These are phyloP conservation scores for Colletotrichum viniferum DNA, from an alignment of 2,329 filamentous ascomycete species.

Conservation along the genomic window DNA sequence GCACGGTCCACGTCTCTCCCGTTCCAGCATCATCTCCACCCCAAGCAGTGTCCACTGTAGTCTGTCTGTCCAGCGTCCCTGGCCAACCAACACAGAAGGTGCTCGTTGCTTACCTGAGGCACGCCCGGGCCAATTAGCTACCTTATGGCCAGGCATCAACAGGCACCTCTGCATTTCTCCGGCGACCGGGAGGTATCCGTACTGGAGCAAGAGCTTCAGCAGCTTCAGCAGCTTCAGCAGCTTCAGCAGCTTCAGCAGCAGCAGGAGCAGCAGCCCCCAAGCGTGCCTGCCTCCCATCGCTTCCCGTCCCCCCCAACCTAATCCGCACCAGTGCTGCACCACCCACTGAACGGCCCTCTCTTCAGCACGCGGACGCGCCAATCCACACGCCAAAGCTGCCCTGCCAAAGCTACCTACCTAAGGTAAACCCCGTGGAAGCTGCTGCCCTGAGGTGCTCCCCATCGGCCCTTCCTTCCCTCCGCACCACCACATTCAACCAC, in stretches of 20 bases:
- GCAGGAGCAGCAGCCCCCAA: background rate
- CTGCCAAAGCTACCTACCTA: background rate
- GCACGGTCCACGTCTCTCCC: background rate
- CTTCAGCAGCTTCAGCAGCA: background rate
- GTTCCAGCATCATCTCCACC: no score
- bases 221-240: background rate
- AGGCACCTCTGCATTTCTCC: background rate
- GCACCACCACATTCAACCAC: slow-evolving; percentile 3
- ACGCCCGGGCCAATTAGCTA: background rate
- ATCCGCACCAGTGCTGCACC: background rate
- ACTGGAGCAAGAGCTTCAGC: background rate
- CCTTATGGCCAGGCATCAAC: background rate
- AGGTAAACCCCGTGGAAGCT: background rate
- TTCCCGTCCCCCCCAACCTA: background rate
- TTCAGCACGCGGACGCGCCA: background rate
- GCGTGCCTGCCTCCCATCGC: background rate
- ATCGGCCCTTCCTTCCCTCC: background rate
- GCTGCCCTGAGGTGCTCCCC: background rate
- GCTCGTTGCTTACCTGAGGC: background rate
- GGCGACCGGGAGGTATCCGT: background rate
- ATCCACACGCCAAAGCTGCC: background rate
- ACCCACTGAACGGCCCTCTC: background rate
- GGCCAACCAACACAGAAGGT: background rate
- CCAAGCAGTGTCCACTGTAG: background rate
- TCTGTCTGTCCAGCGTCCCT: background rate